phyloP scores from a whole-genome alignment of 345 rosid species.

The Citrus australasica region DNA sequence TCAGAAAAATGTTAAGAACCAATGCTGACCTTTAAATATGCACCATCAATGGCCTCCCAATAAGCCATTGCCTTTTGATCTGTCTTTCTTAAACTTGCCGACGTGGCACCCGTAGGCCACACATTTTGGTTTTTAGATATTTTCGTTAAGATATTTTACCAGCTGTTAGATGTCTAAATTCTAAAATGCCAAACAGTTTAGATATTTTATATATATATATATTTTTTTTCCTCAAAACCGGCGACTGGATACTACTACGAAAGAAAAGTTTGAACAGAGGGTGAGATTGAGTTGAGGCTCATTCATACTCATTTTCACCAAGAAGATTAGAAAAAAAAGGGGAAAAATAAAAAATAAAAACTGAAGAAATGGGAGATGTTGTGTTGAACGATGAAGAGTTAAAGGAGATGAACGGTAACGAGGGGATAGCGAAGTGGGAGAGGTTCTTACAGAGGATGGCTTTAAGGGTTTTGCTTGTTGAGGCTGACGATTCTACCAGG shows the following conservation, averaged over 20 bases:
- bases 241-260: no score
- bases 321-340: no score
- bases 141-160: slow-evolving; percentile 1
- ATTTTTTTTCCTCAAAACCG: no score
- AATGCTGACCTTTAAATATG: slow-evolving; percentile 1
- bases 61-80: slow-evolving; percentile 8
- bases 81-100: background rate
- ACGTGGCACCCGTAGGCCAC: slow-evolving; percentile 16
- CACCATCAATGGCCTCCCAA: slow-evolving; percentile 9
- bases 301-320: background rate
- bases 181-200: no score
- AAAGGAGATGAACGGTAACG: slow-evolving; percentile 17
- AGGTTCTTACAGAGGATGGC: slow-evolving; percentile 62
- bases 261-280: background rate
- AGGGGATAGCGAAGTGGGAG: slow-evolving; percentile 62
- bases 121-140: background rate
- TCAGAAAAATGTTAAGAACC: background rate
- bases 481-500: slow-evolving; percentile 93
- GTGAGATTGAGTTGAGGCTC: background rate
- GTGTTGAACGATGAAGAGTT: slow-evolving; percentile 18
- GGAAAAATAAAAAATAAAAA: background rate
- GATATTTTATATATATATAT: no score
- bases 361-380: slow-evolving; percentile 13
- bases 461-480: slow-evolving; percentile 75
- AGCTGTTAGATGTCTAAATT: background rate